These are phyloP conservation scores for Coemansia sp. DNA, from an alignment of 192 early-diverging fungal genomes.

Conservation along the genomic window DNA sequence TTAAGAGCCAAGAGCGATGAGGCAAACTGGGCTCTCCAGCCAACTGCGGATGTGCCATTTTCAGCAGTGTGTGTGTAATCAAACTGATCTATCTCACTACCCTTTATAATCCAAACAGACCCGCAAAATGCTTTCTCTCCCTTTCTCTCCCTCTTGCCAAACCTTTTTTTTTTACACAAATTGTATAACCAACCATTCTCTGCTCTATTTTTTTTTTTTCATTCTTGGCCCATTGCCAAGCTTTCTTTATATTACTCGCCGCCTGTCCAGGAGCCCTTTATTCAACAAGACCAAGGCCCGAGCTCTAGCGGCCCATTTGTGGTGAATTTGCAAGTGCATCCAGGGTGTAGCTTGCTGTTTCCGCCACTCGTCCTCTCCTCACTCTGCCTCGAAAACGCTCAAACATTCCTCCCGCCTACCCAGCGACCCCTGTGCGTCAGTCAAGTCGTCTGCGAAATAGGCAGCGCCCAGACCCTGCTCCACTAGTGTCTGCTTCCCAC, in stretches of 20 bases:
- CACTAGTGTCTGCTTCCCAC: neutral
- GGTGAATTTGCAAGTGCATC: constrained; percentile 29
- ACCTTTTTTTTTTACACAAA: no score
- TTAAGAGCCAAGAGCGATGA: neutral
- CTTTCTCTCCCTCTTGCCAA: neutral
- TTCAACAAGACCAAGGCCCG: neutral
- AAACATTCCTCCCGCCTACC: neutral
- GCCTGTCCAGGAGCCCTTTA: neutral
- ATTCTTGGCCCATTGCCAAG: neutral
- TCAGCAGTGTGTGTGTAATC: no score
- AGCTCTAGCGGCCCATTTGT: constrained; percentile 4
- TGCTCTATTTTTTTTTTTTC: neutral
- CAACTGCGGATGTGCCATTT: no score
- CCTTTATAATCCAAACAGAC: no score
- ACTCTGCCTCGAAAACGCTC: constrained; percentile 38
- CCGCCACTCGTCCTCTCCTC: constrained; percentile 9
- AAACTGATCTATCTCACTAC: no score
- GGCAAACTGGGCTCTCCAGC: no score
- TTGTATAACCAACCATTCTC: no score
- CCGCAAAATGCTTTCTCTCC: no score
- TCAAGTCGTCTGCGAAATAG: constrained; percentile 34
- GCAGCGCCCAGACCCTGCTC: constrained; percentile 13
- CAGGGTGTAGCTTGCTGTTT: constrained; percentile 26
- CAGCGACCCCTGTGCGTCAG: constrained; percentile 20
- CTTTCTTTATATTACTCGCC: neutral